Percentiles rank a stretch among this genome's conserved stretches.
Evolutionary conservation across 23 red algal species (phyloP).

Genomic region (Agarophyton chilense): DNA sequence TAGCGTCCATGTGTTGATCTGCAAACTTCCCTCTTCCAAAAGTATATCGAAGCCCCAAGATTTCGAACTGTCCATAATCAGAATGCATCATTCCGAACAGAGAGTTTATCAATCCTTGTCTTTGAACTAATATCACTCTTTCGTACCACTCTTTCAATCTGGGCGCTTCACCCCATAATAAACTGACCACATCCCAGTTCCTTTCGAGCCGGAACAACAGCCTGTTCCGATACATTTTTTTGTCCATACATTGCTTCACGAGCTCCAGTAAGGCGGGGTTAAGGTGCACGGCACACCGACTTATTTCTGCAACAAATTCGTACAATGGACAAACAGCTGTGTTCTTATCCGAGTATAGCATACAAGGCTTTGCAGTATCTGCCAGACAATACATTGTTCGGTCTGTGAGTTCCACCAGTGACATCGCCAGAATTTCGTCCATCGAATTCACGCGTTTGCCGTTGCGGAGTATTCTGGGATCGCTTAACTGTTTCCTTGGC

Average conservation of each 20-base stretch:
- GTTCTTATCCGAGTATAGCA: slow-evolving; percentile 6
- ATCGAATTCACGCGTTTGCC: not conserved
- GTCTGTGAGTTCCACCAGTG: not conserved
- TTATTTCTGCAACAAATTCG: not conserved
- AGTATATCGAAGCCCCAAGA: not conserved
- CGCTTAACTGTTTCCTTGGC: not conserved
- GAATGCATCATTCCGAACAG: not conserved
- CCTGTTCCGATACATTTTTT: not conserved
- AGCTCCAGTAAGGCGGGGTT: not conserved
- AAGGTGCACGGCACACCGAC: not conserved
- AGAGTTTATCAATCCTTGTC: not conserved
- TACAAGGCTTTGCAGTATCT: not conserved
- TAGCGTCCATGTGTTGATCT: not conserved
- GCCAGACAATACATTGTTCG: not conserved
- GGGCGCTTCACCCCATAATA: not conserved
- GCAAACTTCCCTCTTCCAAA: not conserved
- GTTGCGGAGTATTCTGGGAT: slow-evolving; percentile 1
- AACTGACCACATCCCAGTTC: not conserved
- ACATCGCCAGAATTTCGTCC: slow-evolving; percentile 2
- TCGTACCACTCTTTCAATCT: slow-evolving; percentile 6
- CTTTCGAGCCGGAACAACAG: not conserved
- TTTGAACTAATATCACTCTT: not conserved
- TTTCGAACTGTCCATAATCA: slow-evolving; percentile 23
- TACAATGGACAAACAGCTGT: not conserved
- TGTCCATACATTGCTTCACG: not conserved